Conservation (phyloP, 352 stramenopile genomes). For the Phytophthora fragariaefolia region DNA sequence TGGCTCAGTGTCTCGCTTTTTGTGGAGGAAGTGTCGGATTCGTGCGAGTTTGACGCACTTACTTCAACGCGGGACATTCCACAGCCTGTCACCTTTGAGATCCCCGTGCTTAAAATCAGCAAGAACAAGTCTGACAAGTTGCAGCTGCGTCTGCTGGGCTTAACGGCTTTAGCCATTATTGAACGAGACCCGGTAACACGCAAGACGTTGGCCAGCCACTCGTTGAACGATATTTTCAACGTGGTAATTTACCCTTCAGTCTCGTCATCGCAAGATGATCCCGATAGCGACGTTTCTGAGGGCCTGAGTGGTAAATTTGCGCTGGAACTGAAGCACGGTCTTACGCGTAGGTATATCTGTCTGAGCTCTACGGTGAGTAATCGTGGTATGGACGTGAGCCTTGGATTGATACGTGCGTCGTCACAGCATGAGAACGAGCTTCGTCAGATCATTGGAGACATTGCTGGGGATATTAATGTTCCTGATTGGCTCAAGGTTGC, state of each 20-base stretch:
- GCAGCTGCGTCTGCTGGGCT: conserved; percentile 73
- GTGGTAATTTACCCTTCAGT: conserved; percentile 88
- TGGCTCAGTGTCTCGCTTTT: conserved; percentile 85
- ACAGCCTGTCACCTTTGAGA: conserved; percentile 83
- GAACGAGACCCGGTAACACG: conserved; percentile 79
- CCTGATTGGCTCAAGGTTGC: conserved; percentile 78
- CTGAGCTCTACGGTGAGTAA: conserved; percentile 66
- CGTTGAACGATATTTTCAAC: conserved; percentile 87
- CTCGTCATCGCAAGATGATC: conserved; percentile 64
- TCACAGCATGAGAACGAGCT: conserved; percentile 72
- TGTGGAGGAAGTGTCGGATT: conserved; percentile 86
- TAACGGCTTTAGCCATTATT: conserved; percentile 74
- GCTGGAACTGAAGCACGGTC: conserved; percentile 83
- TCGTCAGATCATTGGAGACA: conserved; percentile 72
- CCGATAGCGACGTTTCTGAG: conserved; percentile 52
- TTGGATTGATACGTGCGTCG: conserved; percentile 64
- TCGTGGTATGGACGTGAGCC: conserved; percentile 79
- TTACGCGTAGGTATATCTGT: conserved; percentile 80
- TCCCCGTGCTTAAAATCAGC: conserved; percentile 87
- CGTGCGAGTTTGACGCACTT: conserved; percentile 84
- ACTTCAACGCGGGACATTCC: conserved; percentile 80
- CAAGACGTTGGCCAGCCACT: conserved; percentile 69
- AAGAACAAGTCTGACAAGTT: conserved; percentile 86
- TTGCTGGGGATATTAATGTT: conserved; percentile 63
- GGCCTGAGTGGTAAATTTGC: conserved; percentile 81